phyloP scores from a whole-genome alignment of 2,329 filamentous ascomycete genomes.

The Xylariaceae sp. region DNA sequence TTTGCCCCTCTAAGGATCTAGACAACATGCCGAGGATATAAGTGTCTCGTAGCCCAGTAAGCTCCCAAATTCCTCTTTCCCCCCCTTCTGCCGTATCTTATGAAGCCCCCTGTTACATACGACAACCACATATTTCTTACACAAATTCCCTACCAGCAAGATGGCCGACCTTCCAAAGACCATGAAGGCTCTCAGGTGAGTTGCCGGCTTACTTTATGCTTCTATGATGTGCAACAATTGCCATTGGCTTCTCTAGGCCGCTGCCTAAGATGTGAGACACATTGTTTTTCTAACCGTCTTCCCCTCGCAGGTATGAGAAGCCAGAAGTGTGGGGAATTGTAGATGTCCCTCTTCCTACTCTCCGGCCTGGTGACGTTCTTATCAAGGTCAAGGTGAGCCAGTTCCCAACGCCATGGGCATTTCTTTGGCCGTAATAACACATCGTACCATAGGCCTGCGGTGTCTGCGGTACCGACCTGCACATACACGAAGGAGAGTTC shows the following conservation, averaged over 20 bases:
- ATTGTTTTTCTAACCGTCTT: constrained; percentile 7
- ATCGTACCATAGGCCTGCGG: constrained; percentile 39
- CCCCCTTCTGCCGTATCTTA: background rate
- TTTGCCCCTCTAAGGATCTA: background rate
- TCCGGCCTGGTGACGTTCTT: constrained; percentile 66
- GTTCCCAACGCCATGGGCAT: background rate
- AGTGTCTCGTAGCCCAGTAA: constrained; percentile 13
- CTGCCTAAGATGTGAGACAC: background rate
- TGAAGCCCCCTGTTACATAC: background rate
- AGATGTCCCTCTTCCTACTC: constrained; percentile 65
- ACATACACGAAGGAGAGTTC: constrained; percentile 75
- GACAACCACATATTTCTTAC: constrained; percentile 18
- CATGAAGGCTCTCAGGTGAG: constrained; percentile 66
- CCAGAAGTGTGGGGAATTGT: constrained; percentile 67
- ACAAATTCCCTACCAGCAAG: constrained; percentile 29
- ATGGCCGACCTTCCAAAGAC: constrained; percentile 47
- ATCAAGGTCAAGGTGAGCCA: constrained; percentile 68
- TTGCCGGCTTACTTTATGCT: constrained; percentile 16
- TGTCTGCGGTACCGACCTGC: constrained; percentile 50
- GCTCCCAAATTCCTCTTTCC: constrained; percentile 9
- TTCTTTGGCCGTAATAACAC: constrained; percentile 27
- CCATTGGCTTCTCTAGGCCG: constrained; percentile 14
- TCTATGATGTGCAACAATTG: background rate
- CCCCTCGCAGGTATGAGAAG: constrained; percentile 61
- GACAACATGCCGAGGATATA: constrained; percentile 10